phyloP scores from a whole-genome alignment of 768 basidiomycete species.

The Podaxis sp. region DNA sequence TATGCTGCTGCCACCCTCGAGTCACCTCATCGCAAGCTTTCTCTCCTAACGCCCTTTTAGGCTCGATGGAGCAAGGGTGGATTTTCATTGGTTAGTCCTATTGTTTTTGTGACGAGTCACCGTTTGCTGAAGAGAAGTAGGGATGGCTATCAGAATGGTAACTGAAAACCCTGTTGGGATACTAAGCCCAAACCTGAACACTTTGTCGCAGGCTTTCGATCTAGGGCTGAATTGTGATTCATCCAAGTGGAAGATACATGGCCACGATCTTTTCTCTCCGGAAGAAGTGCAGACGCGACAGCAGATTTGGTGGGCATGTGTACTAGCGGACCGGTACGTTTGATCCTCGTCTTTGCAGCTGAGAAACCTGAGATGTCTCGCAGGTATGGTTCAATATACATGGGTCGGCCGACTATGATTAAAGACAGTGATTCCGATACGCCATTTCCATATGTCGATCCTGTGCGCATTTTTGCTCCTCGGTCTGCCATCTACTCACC shows the following conservation, averaged over 20 bases:
- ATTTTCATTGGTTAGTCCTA: slow-evolving; percentile 61
- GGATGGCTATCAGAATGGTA: slow-evolving; percentile 34
- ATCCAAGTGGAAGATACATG: slow-evolving; percentile 68
- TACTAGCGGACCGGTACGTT: slow-evolving; percentile 65
- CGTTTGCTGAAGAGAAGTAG: slow-evolving; percentile 16
- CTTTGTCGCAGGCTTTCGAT: slow-evolving; percentile 65
- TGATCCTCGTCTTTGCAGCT: not conserved
- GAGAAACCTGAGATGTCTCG: not conserved
- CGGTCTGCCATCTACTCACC: slow-evolving; percentile 3
- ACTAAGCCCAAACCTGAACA: slow-evolving; percentile 18
- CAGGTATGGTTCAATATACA: slow-evolving; percentile 70
- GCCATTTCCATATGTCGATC: slow-evolving; percentile 54
- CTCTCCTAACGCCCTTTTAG: slow-evolving; percentile 22
- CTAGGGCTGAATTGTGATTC: slow-evolving; percentile 80
- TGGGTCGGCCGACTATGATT: slow-evolving; percentile 73
- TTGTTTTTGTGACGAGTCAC: slow-evolving; percentile 9
- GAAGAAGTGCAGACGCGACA: slow-evolving; percentile 71
- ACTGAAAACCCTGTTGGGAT: slow-evolving; percentile 19
- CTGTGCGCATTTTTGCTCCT: slow-evolving; percentile 36
- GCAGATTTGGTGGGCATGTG: slow-evolving; percentile 82
- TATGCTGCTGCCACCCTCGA: slow-evolving; percentile 15
- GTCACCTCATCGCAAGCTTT: not conserved
- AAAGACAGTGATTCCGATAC: slow-evolving; percentile 72
- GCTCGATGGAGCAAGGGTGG: slow-evolving; percentile 86
- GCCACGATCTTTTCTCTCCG: slow-evolving; percentile 57